Percentiles rank a stretch among this genome's conserved stretches.
phyloP scores from a whole-genome alignment of 345 rosid genomes.

The Dimocarpus longan region DNA sequence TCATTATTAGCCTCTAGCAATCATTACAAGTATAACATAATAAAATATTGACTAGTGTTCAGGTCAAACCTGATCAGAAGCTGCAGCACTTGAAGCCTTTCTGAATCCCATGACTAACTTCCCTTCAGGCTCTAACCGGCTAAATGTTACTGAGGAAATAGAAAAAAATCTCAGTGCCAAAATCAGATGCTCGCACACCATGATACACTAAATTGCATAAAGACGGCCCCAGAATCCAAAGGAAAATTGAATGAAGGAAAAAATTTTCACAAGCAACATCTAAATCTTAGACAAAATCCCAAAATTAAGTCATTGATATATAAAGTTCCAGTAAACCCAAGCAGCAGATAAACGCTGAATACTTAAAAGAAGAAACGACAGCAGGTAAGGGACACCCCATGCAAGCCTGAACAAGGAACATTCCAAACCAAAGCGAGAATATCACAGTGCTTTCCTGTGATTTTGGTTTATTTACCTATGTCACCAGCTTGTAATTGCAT shows the following conservation, averaged over 20 bases:
- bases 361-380: conserved; percentile 12
- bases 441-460: conserved; percentile 8
- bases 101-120: conserved; percentile 94
- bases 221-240: conserved; percentile 19
- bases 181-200: conserved; percentile 22
- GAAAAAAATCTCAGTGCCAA: conserved; percentile 34
- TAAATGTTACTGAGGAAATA: conserved; percentile 75
- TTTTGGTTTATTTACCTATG: conserved; percentile 53
- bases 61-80: conserved; percentile 80
- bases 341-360: conserved; percentile 14
- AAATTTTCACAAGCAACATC: conserved; percentile 1
- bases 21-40: conserved; percentile 10
- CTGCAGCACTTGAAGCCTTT: conserved; percentile 68
- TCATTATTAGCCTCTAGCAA: conserved; percentile 5
- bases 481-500: conserved; percentile 98
- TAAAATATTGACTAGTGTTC: conserved; percentile 11
- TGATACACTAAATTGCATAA: conserved; percentile 13
- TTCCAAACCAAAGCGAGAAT: not conserved
- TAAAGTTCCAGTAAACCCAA: conserved; percentile 19
- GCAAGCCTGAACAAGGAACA: conserved; percentile 17
- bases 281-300: not conserved
- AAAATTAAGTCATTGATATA: conserved; percentile 11
- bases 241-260: conserved; percentile 17
- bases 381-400: not conserved
- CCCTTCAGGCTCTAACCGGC: conserved; percentile 92